phyloP scores from a whole-genome alignment of 768 basidiomycete genomes.

The Trametes cinnabarina region DNA sequence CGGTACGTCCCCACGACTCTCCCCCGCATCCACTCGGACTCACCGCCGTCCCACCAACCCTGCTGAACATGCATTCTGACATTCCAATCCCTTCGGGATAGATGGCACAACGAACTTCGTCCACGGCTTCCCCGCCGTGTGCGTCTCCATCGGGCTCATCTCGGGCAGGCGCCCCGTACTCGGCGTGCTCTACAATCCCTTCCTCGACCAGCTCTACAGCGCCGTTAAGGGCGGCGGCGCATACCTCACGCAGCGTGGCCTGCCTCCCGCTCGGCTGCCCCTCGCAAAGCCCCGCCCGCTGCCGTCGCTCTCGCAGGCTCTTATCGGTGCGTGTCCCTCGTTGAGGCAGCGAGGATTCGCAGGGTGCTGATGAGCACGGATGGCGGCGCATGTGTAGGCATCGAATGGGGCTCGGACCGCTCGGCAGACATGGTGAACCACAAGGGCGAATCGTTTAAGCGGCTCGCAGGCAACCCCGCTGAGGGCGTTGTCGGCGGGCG shows the following conservation, averaged over 20 bases:
- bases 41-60: neutral
- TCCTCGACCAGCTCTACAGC: slow-evolving; percentile 83
- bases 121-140: slow-evolving; percentile 83
- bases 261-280: slow-evolving; percentile 62
- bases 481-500: slow-evolving; percentile 63
- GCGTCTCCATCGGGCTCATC: slow-evolving; percentile 89
- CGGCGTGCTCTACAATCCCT: slow-evolving; percentile 93
- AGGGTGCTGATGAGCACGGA: slow-evolving; percentile 10
- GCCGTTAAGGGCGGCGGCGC: slow-evolving; percentile 80
- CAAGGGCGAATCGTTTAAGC: slow-evolving; percentile 67
- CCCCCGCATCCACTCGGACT: neutral
- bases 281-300: slow-evolving; percentile 70
- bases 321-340: slow-evolving; percentile 42
- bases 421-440: slow-evolving; percentile 46
- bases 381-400: slow-evolving; percentile 51
- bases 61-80: neutral
- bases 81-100: slow-evolving; percentile 28
- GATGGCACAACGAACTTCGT: slow-evolving; percentile 90
- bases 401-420: slow-evolving; percentile 91
- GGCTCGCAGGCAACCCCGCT: slow-evolving; percentile 70
- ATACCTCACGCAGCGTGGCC: slow-evolving; percentile 42
- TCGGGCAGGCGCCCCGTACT: slow-evolving; percentile 78
- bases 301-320: slow-evolving; percentile 69
- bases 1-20: slow-evolving; percentile 42
- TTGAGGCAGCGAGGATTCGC: neutral